Conservation (phyloP, 2,329 filamentous ascomycete genomes). For the Pezicula carpinea region DNA sequence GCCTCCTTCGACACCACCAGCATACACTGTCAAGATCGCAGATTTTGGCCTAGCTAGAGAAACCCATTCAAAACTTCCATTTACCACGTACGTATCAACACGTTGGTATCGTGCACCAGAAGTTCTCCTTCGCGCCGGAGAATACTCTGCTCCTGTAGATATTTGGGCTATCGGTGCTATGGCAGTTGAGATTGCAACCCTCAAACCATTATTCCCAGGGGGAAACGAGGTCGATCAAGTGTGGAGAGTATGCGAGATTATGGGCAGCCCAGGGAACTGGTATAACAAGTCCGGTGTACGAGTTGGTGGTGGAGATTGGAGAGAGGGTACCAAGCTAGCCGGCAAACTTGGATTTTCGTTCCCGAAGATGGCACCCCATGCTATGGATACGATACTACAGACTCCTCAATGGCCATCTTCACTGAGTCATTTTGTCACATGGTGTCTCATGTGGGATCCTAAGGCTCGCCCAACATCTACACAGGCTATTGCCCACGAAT, state of each 20-base stretch:
- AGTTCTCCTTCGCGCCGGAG: constrained; percentile 85
- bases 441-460: constrained; percentile 99
- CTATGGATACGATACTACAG: constrained; percentile 91
- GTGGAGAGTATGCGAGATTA: constrained; percentile 97
- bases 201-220: constrained; percentile 95
- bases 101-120: constrained; percentile 94
- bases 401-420: constrained; percentile 86
- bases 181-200: constrained; percentile 94
- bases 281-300: constrained; percentile 84
- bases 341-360: constrained; percentile 98
- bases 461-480: constrained; percentile 85
- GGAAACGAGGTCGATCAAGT: constrained; percentile 99
- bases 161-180: constrained; percentile 99
- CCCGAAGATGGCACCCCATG: constrained; percentile 97
- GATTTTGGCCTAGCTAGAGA: constrained; percentile 97
- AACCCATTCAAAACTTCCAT: constrained; percentile 92
- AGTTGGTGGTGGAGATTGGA: constrained; percentile 96
- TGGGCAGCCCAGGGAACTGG: constrained; percentile 98
- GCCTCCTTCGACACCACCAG: constrained; percentile 86
- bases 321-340: constrained; percentile 85
- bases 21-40: constrained; percentile 96
- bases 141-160: constrained; percentile 96
- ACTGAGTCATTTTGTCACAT: constrained; percentile 89
- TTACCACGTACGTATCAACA: constrained; percentile 97
- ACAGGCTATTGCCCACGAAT: constrained; percentile 93